Base-by-base conservation (phyloP, 1,284 basidiomycete species). In the Paramarasmius palmivorus region DNA sequence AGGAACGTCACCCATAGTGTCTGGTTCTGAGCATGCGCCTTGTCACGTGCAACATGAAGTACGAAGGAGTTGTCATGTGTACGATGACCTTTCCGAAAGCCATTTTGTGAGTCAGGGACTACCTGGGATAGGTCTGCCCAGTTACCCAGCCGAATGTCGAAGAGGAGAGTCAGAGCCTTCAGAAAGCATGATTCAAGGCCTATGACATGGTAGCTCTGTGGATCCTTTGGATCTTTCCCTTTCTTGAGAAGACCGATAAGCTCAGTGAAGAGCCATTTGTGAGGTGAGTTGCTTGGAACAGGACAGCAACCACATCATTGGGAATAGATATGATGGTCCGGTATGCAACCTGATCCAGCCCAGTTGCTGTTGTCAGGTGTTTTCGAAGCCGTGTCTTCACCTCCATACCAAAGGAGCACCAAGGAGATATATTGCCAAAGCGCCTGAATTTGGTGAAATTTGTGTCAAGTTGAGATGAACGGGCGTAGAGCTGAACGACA, bases 31-130 rank as follows among this genome's bases (percentile, higher is more conserved):
- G 51, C 46, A 1, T 29, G 8, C 1, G 57, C 57, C 8, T 46
- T 48, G 6, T 36, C 29, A 14, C 56, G 53, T 3, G 51, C 57
- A 20, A 22, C 36, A 1, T 36, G 22, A 2, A 58, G 44, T 14
- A 58, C 56, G 42, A 55, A 56, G 0, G 32, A 37, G 44, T 55
- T 55, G 26, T 58, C 50, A 3, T 50, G 37, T 17, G 57, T 53
- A 12, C 49, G n/a, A 10, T 48, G 35, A 0, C 41, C 49, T 1
- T 44, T 19, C 1, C 50, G 47, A 19, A 58, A 58, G 19, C 57
- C 57, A 35, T n/a, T 54, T 58, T 58, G 57, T 1, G 54, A 48
- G 1, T 56, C 42, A 2, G 57, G 57, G 17, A 58, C 46, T 0
- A 53, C 15, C 12, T 29, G 6, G 12, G 17, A 5, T 15, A 8